These are phyloP conservation scores for Sporothrix pseudoabietina DNA, from an alignment of 2,329 filamentous ascomycete genomes.

Conservation along the genomic window DNA sequence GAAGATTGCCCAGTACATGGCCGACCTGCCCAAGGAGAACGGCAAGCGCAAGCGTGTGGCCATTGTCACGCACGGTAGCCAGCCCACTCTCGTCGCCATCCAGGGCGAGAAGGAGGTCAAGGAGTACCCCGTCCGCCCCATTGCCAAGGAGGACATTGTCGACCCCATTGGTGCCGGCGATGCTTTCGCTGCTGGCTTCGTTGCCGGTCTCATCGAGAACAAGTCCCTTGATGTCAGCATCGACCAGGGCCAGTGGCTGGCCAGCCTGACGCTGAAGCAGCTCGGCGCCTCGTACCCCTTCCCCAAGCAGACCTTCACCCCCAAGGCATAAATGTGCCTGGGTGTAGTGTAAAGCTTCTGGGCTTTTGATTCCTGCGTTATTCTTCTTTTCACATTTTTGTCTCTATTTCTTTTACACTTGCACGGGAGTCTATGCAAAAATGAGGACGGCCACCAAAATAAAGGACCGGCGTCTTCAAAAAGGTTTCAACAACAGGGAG, in stretches of 20 bases:
- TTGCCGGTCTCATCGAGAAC: slow-evolving; percentile 84
- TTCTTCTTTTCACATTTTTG: not conserved
- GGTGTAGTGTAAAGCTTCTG: not conserved
- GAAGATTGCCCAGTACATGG: slow-evolving; percentile 82
- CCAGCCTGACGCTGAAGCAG: slow-evolving; percentile 90
- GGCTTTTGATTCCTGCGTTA: not conserved
- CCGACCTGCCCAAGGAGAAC: slow-evolving; percentile 91
- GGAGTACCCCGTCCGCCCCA: slow-evolving; percentile 79
- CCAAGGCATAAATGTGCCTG: slow-evolving; percentile 41
- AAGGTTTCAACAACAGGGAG: slow-evolving; percentile 41
- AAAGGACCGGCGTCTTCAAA: not conserved
- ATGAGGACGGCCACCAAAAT: not conserved
- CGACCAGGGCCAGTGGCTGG: slow-evolving; percentile 96
- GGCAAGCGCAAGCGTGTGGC: slow-evolving; percentile 77
- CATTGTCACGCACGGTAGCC: slow-evolving; percentile 92
- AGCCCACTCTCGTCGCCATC: slow-evolving; percentile 82
- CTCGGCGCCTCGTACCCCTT: slow-evolving; percentile 91
- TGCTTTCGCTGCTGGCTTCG: slow-evolving; percentile 88
- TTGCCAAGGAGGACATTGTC: slow-evolving; percentile 95
- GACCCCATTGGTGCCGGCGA: slow-evolving; percentile 85
- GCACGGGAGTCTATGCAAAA: slow-evolving; percentile 8
- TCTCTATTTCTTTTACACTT: not conserved
- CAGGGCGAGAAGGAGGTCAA: slow-evolving; percentile 70
- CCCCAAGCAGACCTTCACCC: slow-evolving; percentile 75
- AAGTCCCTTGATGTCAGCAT: slow-evolving; percentile 76